These are phyloP conservation scores for Silene vulgaris DNA, from an alignment of 179 eudicot genomes.

Conservation along the genomic window DNA sequence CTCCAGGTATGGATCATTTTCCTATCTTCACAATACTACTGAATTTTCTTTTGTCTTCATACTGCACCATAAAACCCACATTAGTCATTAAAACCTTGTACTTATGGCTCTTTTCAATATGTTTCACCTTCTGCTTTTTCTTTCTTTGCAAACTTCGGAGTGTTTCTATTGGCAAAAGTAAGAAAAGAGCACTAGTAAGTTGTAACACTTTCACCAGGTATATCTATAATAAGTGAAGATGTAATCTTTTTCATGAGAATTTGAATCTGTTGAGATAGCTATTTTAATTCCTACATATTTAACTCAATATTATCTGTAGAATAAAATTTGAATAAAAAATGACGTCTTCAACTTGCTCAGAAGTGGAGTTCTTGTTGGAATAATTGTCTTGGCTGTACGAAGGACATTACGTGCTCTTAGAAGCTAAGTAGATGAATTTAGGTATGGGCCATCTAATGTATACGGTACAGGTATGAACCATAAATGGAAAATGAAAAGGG, in stretches of 20 bases:
- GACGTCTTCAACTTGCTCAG: neutral
- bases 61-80: conserved; percentile 6
- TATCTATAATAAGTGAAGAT: neutral
- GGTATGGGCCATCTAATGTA: neutral
- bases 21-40: neutral
- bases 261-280: neutral
- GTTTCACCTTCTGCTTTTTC: neutral
- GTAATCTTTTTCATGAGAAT: conserved; percentile 9
- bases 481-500: neutral
- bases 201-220: neutral
- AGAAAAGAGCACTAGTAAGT: neutral
- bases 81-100: neutral
- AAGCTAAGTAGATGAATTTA: neutral
- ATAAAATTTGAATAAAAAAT: too few species aligned
- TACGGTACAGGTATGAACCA: neutral
- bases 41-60: conserved; percentile 2
- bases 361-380: neutral
- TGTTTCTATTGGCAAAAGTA: neutral
- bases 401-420: neutral
- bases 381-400: neutral
- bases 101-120: neutral
- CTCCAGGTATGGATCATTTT: conserved; percentile 41
- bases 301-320: too few species aligned
- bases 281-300: neutral
- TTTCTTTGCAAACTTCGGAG: neutral